These are phyloP conservation scores for Kluyveromyces nonfermentans DNA, from an alignment of 805 yeast genomes.

Conservation along the genomic window DNA sequence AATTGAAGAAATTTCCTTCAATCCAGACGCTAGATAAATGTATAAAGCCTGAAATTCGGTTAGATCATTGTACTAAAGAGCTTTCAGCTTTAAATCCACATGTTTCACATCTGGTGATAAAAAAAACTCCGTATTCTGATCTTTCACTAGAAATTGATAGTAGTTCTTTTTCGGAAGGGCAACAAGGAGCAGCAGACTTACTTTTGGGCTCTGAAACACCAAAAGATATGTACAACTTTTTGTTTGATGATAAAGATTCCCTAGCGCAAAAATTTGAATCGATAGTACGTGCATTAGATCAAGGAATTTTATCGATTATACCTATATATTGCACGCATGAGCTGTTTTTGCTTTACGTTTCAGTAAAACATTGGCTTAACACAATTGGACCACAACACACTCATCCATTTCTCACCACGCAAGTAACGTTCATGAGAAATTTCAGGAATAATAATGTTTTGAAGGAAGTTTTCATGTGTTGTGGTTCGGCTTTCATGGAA, in stretches of 20 bases:
- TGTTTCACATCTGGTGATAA: slow-evolving; percentile 2
- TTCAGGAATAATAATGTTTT: slow-evolving; percentile 7
- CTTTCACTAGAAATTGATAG: not conserved
- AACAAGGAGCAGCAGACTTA: not conserved
- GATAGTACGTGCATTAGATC: not conserved
- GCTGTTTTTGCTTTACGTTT: slow-evolving; percentile 24
- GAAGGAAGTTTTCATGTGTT: slow-evolving; percentile 7
- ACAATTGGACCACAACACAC: slow-evolving; percentile 35
- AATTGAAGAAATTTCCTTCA: not conserved
- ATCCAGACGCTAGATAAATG: not conserved
- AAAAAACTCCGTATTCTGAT: not conserved
- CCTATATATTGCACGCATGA: not conserved
- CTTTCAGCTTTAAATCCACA: slow-evolving; percentile 13
- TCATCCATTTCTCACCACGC: slow-evolving; percentile 33
- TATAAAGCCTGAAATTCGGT: not conserved
- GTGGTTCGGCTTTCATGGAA: slow-evolving; percentile 9
- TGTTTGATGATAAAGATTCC: not conserved
- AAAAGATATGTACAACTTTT: not conserved
- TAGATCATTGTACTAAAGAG: slow-evolving; percentile 1
- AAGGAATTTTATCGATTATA: not conserved
- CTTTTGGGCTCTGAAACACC: not conserved
- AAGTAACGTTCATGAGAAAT: slow-evolving; percentile 32
- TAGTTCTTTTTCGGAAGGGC: not conserved
- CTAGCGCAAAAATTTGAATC: slow-evolving; percentile 1
- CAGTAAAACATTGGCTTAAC: slow-evolving; percentile 33